Percentiles rank a stretch among this genome's conserved stretches.
Conservation (phyloP, 495 filamentous ascomycete genomes). For the Neurospora cerealis region DNA sequence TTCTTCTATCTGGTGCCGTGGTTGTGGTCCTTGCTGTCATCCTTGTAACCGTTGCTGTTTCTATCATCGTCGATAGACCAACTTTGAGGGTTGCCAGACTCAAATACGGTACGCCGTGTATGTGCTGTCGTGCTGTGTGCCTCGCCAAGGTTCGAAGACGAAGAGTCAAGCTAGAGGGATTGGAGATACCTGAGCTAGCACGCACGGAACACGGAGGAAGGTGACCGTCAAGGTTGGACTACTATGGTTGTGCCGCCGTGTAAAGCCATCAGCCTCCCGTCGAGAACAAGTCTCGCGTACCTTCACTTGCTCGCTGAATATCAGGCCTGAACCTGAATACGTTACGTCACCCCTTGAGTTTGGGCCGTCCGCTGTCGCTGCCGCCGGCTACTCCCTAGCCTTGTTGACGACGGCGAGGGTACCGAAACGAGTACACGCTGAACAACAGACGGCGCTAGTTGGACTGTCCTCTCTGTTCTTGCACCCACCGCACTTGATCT, state of each 20-base stretch:
- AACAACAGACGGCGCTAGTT: background rate
- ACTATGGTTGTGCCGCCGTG: background rate
- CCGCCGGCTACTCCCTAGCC: background rate
- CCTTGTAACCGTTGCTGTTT: background rate
- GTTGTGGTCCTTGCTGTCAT: background rate
- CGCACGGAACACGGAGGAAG: background rate
- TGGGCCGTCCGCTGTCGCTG: background rate
- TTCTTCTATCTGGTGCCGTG: background rate
- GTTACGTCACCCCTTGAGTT: background rate
- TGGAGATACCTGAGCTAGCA: background rate
- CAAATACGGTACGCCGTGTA: background rate
- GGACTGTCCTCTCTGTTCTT: background rate
- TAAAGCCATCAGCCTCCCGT: background rate
- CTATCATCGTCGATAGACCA: background rate
- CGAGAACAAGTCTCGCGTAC: background rate
- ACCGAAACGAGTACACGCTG: background rate
- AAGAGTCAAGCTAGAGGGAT: background rate
- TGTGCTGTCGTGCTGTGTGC: background rate
- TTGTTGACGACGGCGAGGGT: background rate
- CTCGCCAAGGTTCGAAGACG: background rate
- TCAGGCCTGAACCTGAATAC: background rate
- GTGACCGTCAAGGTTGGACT: background rate
- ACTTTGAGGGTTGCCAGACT: background rate
- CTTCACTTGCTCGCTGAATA: background rate
- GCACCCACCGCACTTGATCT: background rate